Evolutionary conservation across 257 asterid genomes (phyloP), one percentile per base, ranked within the genome.

Genomic region (Rhazya stricta): DNA sequence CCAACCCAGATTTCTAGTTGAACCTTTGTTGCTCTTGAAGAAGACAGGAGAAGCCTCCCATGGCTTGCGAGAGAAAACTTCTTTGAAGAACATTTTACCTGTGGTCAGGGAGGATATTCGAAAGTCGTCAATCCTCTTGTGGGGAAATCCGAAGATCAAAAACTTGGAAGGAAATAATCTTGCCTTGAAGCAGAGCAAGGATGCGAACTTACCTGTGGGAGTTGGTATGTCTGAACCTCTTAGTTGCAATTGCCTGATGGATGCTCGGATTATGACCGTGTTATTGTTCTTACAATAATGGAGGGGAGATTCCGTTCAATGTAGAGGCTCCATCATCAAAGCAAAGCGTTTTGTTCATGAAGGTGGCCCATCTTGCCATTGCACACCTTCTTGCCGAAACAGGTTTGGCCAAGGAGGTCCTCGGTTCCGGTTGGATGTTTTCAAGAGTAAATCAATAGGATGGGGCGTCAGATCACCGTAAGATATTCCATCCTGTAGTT

Each of bases 311-410:
- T 60, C 93, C 91, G 4, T 91, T 72, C 79, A 90, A 79, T 37
- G 76, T 54, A 10, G 79, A 16, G 80, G 89, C 1, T 51, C 72
- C 1, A 79, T 83, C 23, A 10, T 75, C 11, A 19, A 54, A 58
- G 62, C 71, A 53, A 81, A 63, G 41, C 67, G 74, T 10, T 19
- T 82, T 48, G 79, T 89, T 23, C 77, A 74, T 1, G 90, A 85
- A 79, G 85, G 94, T 68, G 89, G 91, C 2, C 86, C 88, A 2
- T 76, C 72, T 53, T 89, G 94, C 80, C 81, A 83, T 50, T 85
- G 94, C 72, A 84, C 88, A 0, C 80, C 79, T 61, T 84, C 88
- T 37, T 89, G 94, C 76, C 62, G 27, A 50, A 87, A 84, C 62
- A 80, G 89, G 81, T 83, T 81, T 48, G 70, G 85, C 77, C 94